A percentile compares a stretch with the other conserved stretches of the same genome.
phyloP scores from a whole-genome alignment of 176 grass and related monocot species.

The Aegilops sharonensis region DNA sequence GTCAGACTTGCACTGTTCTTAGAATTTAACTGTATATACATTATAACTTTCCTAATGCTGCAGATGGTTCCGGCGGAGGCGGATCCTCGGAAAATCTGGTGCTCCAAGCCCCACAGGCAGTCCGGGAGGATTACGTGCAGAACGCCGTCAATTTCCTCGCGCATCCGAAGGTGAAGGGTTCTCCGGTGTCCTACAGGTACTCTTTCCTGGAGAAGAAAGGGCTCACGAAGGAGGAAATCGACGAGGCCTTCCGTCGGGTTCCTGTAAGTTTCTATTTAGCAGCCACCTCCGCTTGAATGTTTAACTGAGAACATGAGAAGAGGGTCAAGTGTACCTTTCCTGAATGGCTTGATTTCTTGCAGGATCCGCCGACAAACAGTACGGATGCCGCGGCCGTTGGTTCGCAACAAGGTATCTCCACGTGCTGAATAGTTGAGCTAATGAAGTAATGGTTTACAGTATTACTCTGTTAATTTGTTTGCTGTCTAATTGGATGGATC shows the following conservation, averaged over 20 bases:
- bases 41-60: background rate
- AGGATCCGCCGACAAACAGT: constrained; percentile 64
- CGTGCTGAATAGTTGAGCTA: background rate
- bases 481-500: background rate
- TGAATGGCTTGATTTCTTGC: constrained; percentile 27
- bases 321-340: too few species aligned
- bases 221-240: constrained; percentile 75
- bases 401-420: constrained; percentile 50
- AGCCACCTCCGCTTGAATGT: background rate
- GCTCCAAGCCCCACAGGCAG: constrained; percentile 30
- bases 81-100: constrained; percentile 37
- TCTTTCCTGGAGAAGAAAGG: constrained; percentile 92
- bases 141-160: constrained; percentile 87
- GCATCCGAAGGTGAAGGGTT: constrained; percentile 82
- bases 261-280: too few species aligned
- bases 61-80: constrained; percentile 23
- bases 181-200: constrained; percentile 64
- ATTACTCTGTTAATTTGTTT: constrained; percentile 8
- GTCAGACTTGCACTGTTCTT: background rate
- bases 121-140: constrained; percentile 81
- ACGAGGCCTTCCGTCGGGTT: constrained; percentile 82
- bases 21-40: background rate
- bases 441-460: background rate
- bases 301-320: background rate
- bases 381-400: constrained; percentile 31